Percentiles rank a stretch among this genome's conserved stretches.
Evolutionary conservation across 163 green algal genomes (phyloP).

Genomic region (Picocystis sp.): DNA sequence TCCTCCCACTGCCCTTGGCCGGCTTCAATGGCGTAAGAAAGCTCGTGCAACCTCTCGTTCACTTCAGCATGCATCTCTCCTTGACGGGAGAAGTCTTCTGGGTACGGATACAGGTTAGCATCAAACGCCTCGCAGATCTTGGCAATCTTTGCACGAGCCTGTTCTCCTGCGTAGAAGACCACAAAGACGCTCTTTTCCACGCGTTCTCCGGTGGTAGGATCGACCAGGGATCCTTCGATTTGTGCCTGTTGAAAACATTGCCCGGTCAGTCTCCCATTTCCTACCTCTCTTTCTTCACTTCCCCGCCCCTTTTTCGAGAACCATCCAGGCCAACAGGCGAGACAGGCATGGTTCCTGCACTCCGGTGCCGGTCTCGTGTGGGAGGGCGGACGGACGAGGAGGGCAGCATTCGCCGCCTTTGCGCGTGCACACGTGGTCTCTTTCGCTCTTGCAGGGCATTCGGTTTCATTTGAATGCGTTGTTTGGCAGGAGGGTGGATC

Average conservation of each 20-base stretch:
- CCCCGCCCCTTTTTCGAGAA: too few species aligned
- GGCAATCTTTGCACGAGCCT: conserved; percentile 70
- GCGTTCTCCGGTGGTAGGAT: conserved; percentile 66
- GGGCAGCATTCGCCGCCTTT: too few species aligned
- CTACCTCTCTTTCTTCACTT: too few species aligned
- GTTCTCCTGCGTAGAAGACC: conserved; percentile 93
- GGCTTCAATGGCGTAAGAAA: conserved; percentile 80
- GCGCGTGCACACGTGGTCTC: too few species aligned
- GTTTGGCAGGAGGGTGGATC: too few species aligned
- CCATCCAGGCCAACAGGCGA: too few species aligned
- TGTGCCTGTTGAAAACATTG: conserved; percentile 5
- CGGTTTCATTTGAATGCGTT: too few species aligned
- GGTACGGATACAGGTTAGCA: conserved; percentile 94
- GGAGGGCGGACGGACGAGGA: too few species aligned
- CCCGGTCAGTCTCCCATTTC: too few species aligned
- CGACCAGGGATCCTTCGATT: conserved; percentile 57
- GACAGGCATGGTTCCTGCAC: too few species aligned
- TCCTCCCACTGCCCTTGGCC: conserved; percentile 52
- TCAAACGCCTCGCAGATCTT: conserved; percentile 93
- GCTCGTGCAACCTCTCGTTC: conserved; percentile 59
- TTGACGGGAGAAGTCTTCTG: conserved; percentile 72
- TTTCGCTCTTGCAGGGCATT: too few species aligned
- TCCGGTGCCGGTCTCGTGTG: too few species aligned
- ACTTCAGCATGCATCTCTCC: conserved; percentile 73
- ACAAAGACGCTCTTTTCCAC: conserved; percentile 92